A percentile compares a stretch with the other conserved stretches of the same genome.
Conservation (phyloP, 139 green algal genomes). For the Chlamydomonas applanata region DNA sequence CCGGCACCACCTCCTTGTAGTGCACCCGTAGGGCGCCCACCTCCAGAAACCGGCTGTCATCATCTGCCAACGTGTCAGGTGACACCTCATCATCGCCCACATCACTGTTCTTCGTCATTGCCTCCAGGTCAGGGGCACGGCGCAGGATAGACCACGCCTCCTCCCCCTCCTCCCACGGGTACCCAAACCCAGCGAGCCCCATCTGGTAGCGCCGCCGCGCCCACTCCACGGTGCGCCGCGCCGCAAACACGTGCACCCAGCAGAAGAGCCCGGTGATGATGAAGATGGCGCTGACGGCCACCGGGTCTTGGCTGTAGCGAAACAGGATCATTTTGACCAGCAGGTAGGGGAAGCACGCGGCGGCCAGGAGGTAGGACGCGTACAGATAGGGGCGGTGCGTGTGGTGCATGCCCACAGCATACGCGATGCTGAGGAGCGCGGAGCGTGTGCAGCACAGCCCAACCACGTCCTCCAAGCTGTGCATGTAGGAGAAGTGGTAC, state of each 20-base stretch:
- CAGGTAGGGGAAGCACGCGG: conserved; percentile 38
- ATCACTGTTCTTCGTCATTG: conserved; percentile 24
- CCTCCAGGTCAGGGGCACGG: conserved; percentile 36
- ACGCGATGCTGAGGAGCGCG: conserved; percentile 36
- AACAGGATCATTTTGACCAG: conserved; percentile 48
- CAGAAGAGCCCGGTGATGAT: conserved; percentile 44
- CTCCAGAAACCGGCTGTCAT: conserved; percentile 52
- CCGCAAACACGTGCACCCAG: conserved; percentile 51
- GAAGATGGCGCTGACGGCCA: conserved; percentile 39
- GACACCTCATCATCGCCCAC: conserved; percentile 35
- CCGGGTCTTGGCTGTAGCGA: conserved; percentile 3
- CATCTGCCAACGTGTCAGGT: conserved; percentile 52
- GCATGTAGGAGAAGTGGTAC: conserved; percentile 43
- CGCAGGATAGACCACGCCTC: conserved; percentile 25
- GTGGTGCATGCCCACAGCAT: conserved; percentile 26
- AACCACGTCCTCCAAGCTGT: conserved; percentile 58
- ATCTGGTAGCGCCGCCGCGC: conserved; percentile 53
- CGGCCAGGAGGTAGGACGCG: conserved; percentile 43
- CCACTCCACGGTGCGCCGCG: conserved; percentile 52
- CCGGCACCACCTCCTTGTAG: conserved; percentile 36
- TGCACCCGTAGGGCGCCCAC: conserved; percentile 46
- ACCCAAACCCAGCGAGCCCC: conserved; percentile 58
- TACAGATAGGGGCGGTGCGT: conserved; percentile 52
- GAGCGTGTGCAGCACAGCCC: conserved; percentile 37
- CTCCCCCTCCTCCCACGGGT: conserved; percentile 57